These are phyloP conservation scores for Ophiostoma montium DNA, from an alignment of 2,329 filamentous ascomycete genomes.

Conservation along the genomic window DNA sequence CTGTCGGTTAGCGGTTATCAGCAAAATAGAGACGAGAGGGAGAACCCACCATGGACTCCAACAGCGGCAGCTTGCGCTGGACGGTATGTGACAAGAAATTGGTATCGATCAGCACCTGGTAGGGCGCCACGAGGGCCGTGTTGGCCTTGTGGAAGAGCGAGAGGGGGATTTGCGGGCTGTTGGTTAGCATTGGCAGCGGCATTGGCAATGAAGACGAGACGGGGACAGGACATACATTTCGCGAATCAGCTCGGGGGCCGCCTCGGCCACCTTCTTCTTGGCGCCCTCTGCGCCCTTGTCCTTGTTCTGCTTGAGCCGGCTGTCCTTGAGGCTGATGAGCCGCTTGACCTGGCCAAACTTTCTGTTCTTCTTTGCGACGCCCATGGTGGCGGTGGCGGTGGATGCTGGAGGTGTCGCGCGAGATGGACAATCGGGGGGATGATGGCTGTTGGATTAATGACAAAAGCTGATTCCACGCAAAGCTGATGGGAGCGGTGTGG, in stretches of 20 bases:
- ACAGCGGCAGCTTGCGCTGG: slow-evolving; percentile 69
- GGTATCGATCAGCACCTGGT: slow-evolving; percentile 16
- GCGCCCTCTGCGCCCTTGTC: slow-evolving; percentile 37
- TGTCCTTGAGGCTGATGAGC: slow-evolving; percentile 69
- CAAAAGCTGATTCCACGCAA: too few species aligned
- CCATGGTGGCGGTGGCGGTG: slow-evolving; percentile 44
- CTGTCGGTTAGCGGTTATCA: slow-evolving; percentile 24
- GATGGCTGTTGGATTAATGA: background rate
- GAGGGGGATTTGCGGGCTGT: slow-evolving; percentile 14
- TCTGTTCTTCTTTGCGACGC: slow-evolving; percentile 75
- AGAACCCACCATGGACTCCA: slow-evolving; percentile 57
- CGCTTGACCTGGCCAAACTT: slow-evolving; percentile 76
- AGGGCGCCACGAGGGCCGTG: slow-evolving; percentile 14
- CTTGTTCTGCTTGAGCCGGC: slow-evolving; percentile 68
- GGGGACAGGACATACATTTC: slow-evolving; percentile 9
- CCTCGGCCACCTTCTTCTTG: slow-evolving; percentile 28
- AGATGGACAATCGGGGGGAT: too few species aligned
- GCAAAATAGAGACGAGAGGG: background rate
- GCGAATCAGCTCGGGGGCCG: slow-evolving; percentile 12
- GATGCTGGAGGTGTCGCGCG: too few species aligned
- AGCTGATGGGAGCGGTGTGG: too few species aligned
- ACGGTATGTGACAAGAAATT: slow-evolving; percentile 89
- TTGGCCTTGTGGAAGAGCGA: slow-evolving; percentile 17
- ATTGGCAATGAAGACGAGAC: background rate
- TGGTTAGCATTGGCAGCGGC: background rate